Evolutionary conservation across 2,329 filamentous ascomycete genomes (phyloP), one percentile per base, ranked within the genome.

Genomic region (Ilyonectria mors-panacis): DNA sequence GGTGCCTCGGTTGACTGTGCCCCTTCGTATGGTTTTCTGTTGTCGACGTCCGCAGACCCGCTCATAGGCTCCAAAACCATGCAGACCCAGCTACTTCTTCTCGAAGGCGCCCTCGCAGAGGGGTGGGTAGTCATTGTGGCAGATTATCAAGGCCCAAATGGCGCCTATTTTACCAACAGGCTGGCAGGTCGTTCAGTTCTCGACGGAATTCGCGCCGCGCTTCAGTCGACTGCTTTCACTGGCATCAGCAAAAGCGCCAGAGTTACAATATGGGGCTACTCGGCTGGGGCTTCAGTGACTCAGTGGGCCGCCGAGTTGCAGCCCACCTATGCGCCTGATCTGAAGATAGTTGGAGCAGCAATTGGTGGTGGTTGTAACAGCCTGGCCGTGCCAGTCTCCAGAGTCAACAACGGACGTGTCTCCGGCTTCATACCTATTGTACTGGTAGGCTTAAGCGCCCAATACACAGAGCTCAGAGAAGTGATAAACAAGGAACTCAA

Each of bases 101-200:
- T 75, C 9, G 67, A 76, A 44, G 66, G 63, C 1, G 70, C 69
- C 9, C 80, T 88, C 2, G 76, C 78, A 6, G 63, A 78, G 69
- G 84, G 85, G 7, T 87, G 84, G 84, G 77, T 82, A 21, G 82
- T 88, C 26, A 83, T 81, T 17, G 75, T 84, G 78, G 84, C 85
- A 0, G 86, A 87, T 69, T 83, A 81, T 60, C 79, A 85, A 61
- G 84, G 84, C 0, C 82, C 82, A 2, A 74, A 75, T 15, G 84
- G 83, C 1, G 79, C 83, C 2, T 87, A 84, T 69, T 72, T 79
- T 1, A 81, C 82, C 12, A 82, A 82, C 51, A 74, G 77, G 7
- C 76, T 81, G 17, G 80, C 80, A 5, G 84, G 82, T 0, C 78
- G 85, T 37, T 80, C 82, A 0, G 82, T 80, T 15, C 76, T 86